Evolutionary conservation across 768 basidiomycete genomes (phyloP), one percentile per base, ranked within the genome.

Genomic region (Tremella fuciformis): DNA sequence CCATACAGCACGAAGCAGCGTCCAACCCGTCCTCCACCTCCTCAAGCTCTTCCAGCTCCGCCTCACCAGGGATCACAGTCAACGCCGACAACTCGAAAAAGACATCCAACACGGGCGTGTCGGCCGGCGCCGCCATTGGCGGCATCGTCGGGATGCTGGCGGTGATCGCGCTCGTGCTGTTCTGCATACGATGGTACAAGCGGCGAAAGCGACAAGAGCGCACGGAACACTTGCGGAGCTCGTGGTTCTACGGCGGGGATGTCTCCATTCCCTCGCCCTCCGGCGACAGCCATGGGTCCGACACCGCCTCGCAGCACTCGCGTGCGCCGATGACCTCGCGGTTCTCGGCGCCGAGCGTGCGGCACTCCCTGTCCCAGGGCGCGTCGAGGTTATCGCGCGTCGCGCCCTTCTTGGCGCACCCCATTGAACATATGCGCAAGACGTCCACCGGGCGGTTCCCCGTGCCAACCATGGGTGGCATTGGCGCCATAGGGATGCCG

Each of bases 181-280:
- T 64, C 25, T 22, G 37, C 18, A 24, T 67, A 0, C 22, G 65
- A 21, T 62, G 41, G 26, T 63, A 53, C 40, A 64, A 49, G 51
- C 55, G 53, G 50, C 29, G 62, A 19, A 50, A 58, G 18, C 38
- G 62, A 44, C 47, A 18, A 8, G 48, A 67, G 37, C 49, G 59
- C 41, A 65, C 63, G 16, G 50, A 29, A 7, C 40, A 47, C 39
- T 22, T 70, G 40, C 24, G 69, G 38, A 57, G 57, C n/a, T 65
- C 60, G 47, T 70, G 69, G 65, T 70, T 67, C 40, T 65, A 65
- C 39, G 69, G 63, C 18, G 61, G 55, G 0, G 57, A 67, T 40
- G 59, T 53, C 1, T 22, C 16, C 7, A 44, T 55, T 13, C 48
- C 47, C 16, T 46, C 42, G 4, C 42, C 22, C 6, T 46, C 42